Evolutionary conservation across 1,284 basidiomycete genomes (phyloP).

Genomic region (Cystobasidium sp.): DNA sequence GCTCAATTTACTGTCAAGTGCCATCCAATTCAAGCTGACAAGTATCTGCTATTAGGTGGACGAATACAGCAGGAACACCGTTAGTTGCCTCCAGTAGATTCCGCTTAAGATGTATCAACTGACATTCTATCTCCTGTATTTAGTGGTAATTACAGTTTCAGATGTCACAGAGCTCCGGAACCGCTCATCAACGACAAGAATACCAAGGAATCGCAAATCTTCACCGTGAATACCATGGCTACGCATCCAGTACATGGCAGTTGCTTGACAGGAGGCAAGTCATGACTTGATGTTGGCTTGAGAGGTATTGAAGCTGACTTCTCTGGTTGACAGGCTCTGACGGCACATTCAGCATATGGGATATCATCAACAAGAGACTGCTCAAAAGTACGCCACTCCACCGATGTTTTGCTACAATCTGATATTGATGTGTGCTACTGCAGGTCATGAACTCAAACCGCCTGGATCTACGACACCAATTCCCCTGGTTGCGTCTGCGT

Average conservation of each 20-base stretch:
- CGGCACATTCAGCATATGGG: slow-evolving; percentile 84
- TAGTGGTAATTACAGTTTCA: slow-evolving; percentile 86
- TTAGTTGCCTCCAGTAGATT: neutral
- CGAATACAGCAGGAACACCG: neutral
- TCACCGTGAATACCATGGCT: slow-evolving; percentile 85
- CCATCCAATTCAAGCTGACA: neutral
- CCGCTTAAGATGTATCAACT: neutral
- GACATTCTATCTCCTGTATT: slow-evolving; percentile 54
- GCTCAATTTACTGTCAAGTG: slow-evolving; percentile 54
- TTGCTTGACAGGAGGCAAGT: slow-evolving; percentile 55
- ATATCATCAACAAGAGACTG: slow-evolving; percentile 84
- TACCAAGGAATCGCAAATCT: slow-evolving; percentile 68
- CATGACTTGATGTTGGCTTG: neutral
- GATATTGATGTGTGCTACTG: too few relatives aligned
- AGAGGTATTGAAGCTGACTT: neutral
- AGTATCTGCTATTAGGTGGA: neutral
- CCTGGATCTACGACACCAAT: slow-evolving; percentile 57
- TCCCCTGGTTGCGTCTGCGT: slow-evolving; percentile 73
- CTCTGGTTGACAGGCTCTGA: slow-evolving; percentile 83
- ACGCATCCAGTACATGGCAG: slow-evolving; percentile 94
- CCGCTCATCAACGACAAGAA: slow-evolving; percentile 36
- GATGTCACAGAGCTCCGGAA: slow-evolving; percentile 63
- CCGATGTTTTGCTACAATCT: too few relatives aligned
- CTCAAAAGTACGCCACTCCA: slow-evolving; percentile 72
- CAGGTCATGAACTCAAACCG: slow-evolving; percentile 32